phyloP scores from a whole-genome alignment of 805 yeast species.

The Teunomyces cretensis region DNA sequence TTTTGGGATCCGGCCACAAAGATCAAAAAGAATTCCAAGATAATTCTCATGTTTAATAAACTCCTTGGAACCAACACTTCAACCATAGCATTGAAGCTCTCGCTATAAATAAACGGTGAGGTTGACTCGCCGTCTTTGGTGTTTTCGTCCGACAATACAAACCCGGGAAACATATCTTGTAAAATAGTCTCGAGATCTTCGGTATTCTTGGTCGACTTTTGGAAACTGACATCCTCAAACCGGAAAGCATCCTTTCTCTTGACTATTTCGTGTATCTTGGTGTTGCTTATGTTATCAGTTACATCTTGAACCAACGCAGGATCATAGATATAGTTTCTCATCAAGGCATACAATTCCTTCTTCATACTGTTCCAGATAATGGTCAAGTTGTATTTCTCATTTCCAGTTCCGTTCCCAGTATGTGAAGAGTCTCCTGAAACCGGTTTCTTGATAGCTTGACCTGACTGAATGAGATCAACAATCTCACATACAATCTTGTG shows the following conservation, averaged over 20 bases:
- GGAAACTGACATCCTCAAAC: constrained; percentile 30
- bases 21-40: constrained; percentile 69
- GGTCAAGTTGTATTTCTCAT: constrained; percentile 12
- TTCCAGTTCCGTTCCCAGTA: neutral
- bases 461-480: constrained; percentile 31
- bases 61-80: constrained; percentile 67
- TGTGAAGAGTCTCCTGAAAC: constrained; percentile 8
- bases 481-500: constrained; percentile 68
- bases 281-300: constrained; percentile 8
- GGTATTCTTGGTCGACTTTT: constrained; percentile 22
- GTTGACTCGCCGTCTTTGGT: constrained; percentile 10
- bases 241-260: constrained; percentile 26
- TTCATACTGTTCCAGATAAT: constrained; percentile 31
- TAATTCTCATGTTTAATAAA: constrained; percentile 75
- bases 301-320: constrained; percentile 2
- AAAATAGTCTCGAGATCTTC: constrained; percentile 37
- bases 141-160: constrained; percentile 31
- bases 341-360: constrained; percentile 32
- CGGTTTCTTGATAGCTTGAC: constrained; percentile 11
- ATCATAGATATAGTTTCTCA: constrained; percentile 34
- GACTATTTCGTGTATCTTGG: constrained; percentile 22
- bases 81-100: constrained; percentile 53
- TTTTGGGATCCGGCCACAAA: constrained; percentile 60
- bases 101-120: constrained; percentile 59
- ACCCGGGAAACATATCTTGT: constrained; percentile 72